Percentiles rank a stretch among this genome's conserved stretches.
phyloP scores from a whole-genome alignment of 208 protist genomes.

The Leptomonas pyrrhocoris region DNA sequence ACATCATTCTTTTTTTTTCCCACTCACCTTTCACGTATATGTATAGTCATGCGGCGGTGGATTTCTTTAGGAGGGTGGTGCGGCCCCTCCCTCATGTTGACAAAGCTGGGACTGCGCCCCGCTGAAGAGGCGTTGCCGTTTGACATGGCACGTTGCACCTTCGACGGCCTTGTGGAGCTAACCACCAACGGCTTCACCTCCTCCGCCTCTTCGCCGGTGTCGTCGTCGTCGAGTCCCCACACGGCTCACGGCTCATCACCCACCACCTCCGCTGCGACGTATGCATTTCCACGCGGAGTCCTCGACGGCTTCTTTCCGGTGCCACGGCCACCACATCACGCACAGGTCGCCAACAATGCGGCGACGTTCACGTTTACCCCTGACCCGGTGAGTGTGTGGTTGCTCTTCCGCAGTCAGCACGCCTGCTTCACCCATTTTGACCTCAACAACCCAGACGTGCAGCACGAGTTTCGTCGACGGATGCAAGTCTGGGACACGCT shows the following conservation, averaged over 20 bases:
- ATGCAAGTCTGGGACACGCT: slow-evolving; percentile 56
- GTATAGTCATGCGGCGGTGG: slow-evolving; percentile 61
- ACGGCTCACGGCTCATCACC: not conserved
- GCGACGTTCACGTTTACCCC: slow-evolving; percentile 34
- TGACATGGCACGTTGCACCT: slow-evolving; percentile 82
- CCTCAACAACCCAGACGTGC: slow-evolving; percentile 59
- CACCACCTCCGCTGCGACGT: not conserved
- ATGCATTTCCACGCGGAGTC: slow-evolving; percentile 3
- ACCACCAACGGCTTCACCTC: slow-evolving; percentile 47
- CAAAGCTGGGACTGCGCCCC: slow-evolving; percentile 63
- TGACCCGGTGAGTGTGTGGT: slow-evolving; percentile 72
- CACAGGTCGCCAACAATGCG: not conserved
- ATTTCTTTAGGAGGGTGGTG: slow-evolving; percentile 87
- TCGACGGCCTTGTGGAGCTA: slow-evolving; percentile 79
- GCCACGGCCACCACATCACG: not conserved
- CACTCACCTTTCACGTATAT: not conserved
- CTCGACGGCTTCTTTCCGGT: slow-evolving; percentile 29
- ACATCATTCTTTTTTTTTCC: too few species aligned
- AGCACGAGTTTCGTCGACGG: slow-evolving; percentile 53
- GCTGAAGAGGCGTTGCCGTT: slow-evolving; percentile 66
- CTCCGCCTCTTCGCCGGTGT: slow-evolving; percentile 1
- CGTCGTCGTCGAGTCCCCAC: too few species aligned
- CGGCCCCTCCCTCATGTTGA: slow-evolving; percentile 77
- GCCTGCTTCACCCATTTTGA: slow-evolving; percentile 86
- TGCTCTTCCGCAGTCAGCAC: slow-evolving; percentile 81